phyloP scores from a whole-genome alignment of 352 stramenopile genomes.

The Ophiocytium majus region DNA sequence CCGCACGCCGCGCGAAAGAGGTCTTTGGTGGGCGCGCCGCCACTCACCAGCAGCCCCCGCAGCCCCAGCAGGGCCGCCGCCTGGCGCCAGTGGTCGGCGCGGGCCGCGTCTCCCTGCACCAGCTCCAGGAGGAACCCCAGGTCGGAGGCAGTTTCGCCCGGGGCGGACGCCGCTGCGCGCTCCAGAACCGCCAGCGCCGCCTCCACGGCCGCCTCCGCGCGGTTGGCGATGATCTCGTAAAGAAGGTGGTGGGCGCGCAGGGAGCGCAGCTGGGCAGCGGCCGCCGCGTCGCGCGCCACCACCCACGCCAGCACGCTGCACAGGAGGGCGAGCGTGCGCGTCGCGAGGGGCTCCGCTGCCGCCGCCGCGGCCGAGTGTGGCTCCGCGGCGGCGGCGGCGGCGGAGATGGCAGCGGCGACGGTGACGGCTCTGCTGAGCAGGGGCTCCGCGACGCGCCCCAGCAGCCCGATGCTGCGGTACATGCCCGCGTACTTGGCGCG shows the following conservation, averaged over 20 bases:
- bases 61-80: constrained; percentile 41
- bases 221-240: constrained; percentile 48
- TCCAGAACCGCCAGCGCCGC: constrained; percentile 51
- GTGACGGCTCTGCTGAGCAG: constrained; percentile 2
- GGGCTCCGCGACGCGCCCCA: constrained; percentile 17
- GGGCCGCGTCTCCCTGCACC: constrained; percentile 42
- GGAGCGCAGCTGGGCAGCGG: constrained; percentile 39
- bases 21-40: neutral
- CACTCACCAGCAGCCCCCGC: constrained; percentile 15
- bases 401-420: neutral
- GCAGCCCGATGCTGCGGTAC: constrained; percentile 34
- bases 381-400: neutral
- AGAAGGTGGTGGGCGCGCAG: constrained; percentile 50
- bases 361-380: constrained; percentile 21
- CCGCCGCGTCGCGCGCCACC: constrained; percentile 30
- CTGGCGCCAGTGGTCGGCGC: constrained; percentile 48
- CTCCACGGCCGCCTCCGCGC: constrained; percentile 12
- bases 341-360: constrained; percentile 31
- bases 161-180: constrained; percentile 27
- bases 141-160: constrained; percentile 38
- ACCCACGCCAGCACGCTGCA: constrained; percentile 50
- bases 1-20: constrained; percentile 29
- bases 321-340: constrained; percentile 33
- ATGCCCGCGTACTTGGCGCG: constrained; percentile 44
- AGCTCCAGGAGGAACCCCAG: constrained; percentile 55